Base-by-base conservation (phyloP, 2,329 filamentous ascomycete genomes). In the Colletotrichum viniferum region DNA sequence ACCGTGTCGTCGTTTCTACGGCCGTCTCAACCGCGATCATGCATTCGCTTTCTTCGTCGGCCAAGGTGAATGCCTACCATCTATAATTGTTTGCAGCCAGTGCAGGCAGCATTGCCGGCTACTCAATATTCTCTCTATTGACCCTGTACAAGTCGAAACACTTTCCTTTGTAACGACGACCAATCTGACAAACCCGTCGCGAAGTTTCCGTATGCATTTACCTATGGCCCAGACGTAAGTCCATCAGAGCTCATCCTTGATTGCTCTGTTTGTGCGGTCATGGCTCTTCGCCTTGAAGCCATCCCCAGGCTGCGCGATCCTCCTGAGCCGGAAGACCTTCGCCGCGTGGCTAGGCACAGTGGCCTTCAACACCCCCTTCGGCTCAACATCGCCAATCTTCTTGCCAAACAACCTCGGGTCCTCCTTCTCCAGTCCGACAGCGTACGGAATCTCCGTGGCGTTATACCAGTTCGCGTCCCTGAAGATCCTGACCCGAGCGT, bases 391-490 rank as follows among this genome's bases (percentile, higher is more conserved):
- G 5, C 73, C 77, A 36, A 79, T 55, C 68, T 76, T 78, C 69
- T 78, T 76, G 4, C 78, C 77, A 28, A 78, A 78, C n/a, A 79
- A 55, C 32, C 77, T 77, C 32, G 76, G 72, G 34, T 78, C 77
- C 24, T 69, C 74, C 60, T 70, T 77, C 30, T 69, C 76, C n/a
- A 79, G 72, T 13, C 76, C 78, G 10, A 71, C 70, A 36, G 69
- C 74, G 26, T 78, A 79, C 8, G 77, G 72, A 3, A 73, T 71
- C 65, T 78, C 73, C 4, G 78, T 79, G 36, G 77, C 71, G 34
- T 79, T 79, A 32, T 78, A 78, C 78, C 78, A 79, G 24, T 77
- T 60, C 1, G 64, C 76, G 8, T 71, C 58, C 32, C 38, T 64
- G 38, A 77, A 52, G 43, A 79, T 72, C 26, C 26, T 34, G 48